These are phyloP conservation scores for Tolypocladium nubicola DNA, from an alignment of 2,329 filamentous ascomycete species.

Conservation along the genomic window DNA sequence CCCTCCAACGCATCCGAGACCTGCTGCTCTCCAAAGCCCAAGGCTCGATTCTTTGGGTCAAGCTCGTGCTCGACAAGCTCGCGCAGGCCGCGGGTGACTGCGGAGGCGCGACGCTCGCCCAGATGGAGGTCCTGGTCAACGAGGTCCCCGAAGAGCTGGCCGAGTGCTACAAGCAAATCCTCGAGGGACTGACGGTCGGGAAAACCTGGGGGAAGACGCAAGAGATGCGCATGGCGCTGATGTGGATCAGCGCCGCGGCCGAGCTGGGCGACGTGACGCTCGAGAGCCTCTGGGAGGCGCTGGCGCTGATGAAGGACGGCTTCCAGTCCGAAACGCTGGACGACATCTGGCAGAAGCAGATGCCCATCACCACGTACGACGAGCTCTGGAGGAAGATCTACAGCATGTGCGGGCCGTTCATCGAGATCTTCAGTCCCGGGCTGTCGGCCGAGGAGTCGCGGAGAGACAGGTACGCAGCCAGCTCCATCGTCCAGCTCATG, in stretches of 20 bases:
- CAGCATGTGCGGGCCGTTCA: slow-evolving; percentile 1
- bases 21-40: neutral
- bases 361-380: neutral
- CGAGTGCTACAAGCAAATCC: neutral
- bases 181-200: neutral
- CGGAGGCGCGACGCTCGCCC: neutral
- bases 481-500: slow-evolving; percentile 3
- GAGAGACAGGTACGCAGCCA: neutral
- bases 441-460: neutral
- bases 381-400: slow-evolving; percentile 1
- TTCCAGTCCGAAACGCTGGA: neutral
- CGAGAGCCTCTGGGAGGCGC: slow-evolving; percentile 3
- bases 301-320: neutral
- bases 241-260: slow-evolving; percentile 4
- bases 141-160: neutral
- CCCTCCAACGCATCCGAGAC: neutral
- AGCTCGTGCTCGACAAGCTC: slow-evolving; percentile 2
- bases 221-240: slow-evolving; percentile 2
- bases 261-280: slow-evolving; percentile 2
- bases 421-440: neutral
- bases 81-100: neutral
- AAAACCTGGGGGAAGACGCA: neutral
- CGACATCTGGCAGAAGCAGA: neutral
- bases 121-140: neutral
- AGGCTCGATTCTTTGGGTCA: slow-evolving; percentile 4